Evolutionary conservation across 768 basidiomycete species (phyloP).

Genomic region (Trametes sanguinea): DNA sequence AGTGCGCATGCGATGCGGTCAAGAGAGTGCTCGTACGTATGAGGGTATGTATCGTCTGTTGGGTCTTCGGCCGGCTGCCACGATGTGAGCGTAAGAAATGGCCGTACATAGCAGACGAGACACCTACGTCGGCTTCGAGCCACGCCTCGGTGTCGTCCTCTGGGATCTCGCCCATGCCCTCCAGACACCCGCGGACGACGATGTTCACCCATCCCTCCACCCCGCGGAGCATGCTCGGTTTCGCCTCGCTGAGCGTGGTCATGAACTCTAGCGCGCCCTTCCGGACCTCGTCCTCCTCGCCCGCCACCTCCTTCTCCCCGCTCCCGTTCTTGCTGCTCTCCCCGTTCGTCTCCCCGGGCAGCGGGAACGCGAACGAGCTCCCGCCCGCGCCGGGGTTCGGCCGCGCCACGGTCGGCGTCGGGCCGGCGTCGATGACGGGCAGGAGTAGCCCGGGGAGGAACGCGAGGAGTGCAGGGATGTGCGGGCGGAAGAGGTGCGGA

Average conservation of each 20-base stretch:
- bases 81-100: too few species aligned
- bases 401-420: conserved; percentile 53
- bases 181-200: conserved; percentile 73
- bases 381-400: conserved; percentile 39
- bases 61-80: too few species aligned
- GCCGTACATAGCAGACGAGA: too few species aligned
- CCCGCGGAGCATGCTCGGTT: conserved; percentile 66
- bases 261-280: conserved; percentile 81
- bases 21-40: conserved; percentile 79
- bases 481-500: conserved; percentile 72
- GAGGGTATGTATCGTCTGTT: conserved; percentile 67
- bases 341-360: conserved; percentile 23
- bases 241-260: conserved; percentile 76
- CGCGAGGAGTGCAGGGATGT: conserved; percentile 63
- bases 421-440: conserved; percentile 55
- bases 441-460: conserved; percentile 76
- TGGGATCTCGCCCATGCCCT: conserved; percentile 79
- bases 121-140: conserved; percentile 75
- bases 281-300: conserved; percentile 69
- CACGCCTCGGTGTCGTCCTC: conserved; percentile 62
- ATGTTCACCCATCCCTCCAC: conserved; percentile 71
- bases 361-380: conserved; percentile 44
- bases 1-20: conserved; percentile 82
- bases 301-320: conserved; percentile 49
- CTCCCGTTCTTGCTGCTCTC: conserved; percentile 34